Conservation (phyloP, 1,139 yeast genomes). For the Blastobotrys raffinosifermentans region DNA sequence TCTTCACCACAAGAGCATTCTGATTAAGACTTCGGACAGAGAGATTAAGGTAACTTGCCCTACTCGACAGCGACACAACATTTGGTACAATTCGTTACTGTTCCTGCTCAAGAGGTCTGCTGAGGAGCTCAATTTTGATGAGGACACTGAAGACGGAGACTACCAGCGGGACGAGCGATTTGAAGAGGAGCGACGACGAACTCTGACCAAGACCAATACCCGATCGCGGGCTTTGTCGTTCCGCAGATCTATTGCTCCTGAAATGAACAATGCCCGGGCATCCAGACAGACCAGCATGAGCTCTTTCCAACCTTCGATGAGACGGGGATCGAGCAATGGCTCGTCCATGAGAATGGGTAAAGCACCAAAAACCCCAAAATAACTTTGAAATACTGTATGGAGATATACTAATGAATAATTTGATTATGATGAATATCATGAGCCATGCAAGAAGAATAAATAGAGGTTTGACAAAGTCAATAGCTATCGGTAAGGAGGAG, state of each 20-base stretch:
- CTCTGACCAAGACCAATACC: conserved; percentile 13
- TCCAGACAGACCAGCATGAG: conserved; percentile 17
- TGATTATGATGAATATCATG: conserved; percentile 2
- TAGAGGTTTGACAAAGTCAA: too few relatives aligned
- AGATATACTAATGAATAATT: conserved; percentile 2
- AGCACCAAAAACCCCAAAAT: neutral
- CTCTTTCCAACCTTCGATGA: conserved; percentile 16
- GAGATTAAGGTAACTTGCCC: conserved; percentile 80
- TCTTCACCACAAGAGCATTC: conserved; percentile 74
- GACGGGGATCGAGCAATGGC: too few relatives aligned
- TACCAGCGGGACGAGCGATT: conserved; percentile 18
- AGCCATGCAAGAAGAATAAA: neutral
- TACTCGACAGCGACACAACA: conserved; percentile 79
- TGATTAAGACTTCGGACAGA: conserved; percentile 66
- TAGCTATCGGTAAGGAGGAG: conserved; percentile 1
- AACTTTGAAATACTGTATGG: neutral
- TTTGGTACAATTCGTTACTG: conserved; percentile 83
- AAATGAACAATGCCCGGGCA: conserved; percentile 20
- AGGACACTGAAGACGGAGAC: conserved; percentile 21
- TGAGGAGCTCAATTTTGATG: conserved; percentile 51
- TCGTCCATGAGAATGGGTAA: too few relatives aligned
- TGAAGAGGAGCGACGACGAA: conserved; percentile 20
- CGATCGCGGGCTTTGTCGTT: conserved; percentile 20
- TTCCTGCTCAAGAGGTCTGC: conserved; percentile 66
- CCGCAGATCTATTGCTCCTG: conserved; percentile 29